phyloP scores from a whole-genome alignment of 768 basidiomycete genomes.

The Tephrocybe sp. region DNA sequence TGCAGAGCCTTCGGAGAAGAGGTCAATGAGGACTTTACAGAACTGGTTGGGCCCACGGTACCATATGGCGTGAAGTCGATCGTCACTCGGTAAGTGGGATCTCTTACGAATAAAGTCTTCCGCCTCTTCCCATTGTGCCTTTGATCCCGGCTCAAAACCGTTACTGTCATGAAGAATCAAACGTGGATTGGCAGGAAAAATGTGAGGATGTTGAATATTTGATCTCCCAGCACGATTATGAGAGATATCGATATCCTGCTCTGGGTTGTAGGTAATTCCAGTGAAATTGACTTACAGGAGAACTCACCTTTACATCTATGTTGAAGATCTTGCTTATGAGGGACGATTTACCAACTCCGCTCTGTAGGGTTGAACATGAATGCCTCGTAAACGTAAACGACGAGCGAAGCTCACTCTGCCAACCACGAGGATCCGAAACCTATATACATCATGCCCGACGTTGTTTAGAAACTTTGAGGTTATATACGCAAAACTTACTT shows the following conservation, averaged over 20 bases:
- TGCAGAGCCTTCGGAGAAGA: neutral
- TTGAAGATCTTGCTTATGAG: slow-evolving; percentile 25
- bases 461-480: neutral
- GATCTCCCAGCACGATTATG: slow-evolving; percentile 20
- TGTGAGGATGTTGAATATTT: slow-evolving; percentile 22
- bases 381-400: neutral
- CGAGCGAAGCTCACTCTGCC: neutral
- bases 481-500: neutral
- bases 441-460: neutral
- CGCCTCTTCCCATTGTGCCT: slow-evolving; percentile 19
- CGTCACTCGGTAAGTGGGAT: neutral
- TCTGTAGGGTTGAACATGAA: slow-evolving; percentile 13
- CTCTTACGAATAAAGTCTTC: slow-evolving; percentile 20
- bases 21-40: neutral
- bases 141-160: slow-evolving; percentile 29
- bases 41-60: neutral
- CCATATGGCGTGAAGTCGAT: slow-evolving; percentile 2
- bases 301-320: slow-evolving; percentile 11
- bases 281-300: neutral
- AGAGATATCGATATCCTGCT: slow-evolving; percentile 16
- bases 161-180: slow-evolving; percentile 28
- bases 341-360: slow-evolving; percentile 29
- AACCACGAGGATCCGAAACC: slow-evolving; percentile 4
- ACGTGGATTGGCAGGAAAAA: slow-evolving; percentile 18
- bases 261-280: neutral